These are phyloP conservation scores for Lecanicillium sp. DNA, from an alignment of 2,329 filamentous ascomycete genomes.

Conservation along the genomic window DNA sequence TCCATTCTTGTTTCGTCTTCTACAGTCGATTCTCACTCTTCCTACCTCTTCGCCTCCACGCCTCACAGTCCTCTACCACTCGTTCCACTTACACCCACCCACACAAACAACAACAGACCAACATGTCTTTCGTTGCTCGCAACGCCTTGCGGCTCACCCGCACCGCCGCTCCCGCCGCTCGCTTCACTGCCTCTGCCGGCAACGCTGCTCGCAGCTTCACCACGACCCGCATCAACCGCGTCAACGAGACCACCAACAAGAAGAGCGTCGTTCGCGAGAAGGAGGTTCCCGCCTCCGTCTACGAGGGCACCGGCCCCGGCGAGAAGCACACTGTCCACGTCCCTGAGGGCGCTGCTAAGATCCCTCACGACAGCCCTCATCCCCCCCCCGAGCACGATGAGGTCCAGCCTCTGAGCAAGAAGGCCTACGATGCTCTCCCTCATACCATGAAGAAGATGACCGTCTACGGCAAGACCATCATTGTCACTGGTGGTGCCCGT, in stretches of 20 bases:
- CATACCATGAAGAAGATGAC: constrained; percentile 62
- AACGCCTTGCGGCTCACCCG: constrained; percentile 23
- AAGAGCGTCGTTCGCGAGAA: constrained; percentile 48
- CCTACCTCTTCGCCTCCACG: background rate
- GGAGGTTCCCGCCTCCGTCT: constrained; percentile 48
- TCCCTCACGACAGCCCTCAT: constrained; percentile 31
- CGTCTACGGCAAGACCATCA: constrained; percentile 61
- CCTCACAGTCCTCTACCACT: background rate
- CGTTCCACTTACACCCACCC: constrained; percentile 6
- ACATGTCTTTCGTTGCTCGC: constrained; percentile 27
- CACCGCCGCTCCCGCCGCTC: constrained; percentile 19
- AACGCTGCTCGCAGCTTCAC: constrained; percentile 24
- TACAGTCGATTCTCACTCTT: background rate
- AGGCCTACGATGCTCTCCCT: constrained; percentile 48
- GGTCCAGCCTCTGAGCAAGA: constrained; percentile 43
- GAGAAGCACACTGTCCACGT: constrained; percentile 51
- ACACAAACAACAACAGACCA: constrained; percentile 12
- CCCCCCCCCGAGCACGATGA: constrained; percentile 35
- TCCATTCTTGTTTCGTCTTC: background rate
- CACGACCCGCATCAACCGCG: constrained; percentile 19
- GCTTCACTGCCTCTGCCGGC: constrained; percentile 13
- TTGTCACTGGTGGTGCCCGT: constrained; percentile 67
- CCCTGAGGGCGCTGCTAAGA: constrained; percentile 29
- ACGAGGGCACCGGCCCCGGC: constrained; percentile 30
- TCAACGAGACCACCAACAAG: constrained; percentile 33